Evolutionary conservation across 805 yeast genomes (phyloP).

Genomic region (Candida succiphila): DNA sequence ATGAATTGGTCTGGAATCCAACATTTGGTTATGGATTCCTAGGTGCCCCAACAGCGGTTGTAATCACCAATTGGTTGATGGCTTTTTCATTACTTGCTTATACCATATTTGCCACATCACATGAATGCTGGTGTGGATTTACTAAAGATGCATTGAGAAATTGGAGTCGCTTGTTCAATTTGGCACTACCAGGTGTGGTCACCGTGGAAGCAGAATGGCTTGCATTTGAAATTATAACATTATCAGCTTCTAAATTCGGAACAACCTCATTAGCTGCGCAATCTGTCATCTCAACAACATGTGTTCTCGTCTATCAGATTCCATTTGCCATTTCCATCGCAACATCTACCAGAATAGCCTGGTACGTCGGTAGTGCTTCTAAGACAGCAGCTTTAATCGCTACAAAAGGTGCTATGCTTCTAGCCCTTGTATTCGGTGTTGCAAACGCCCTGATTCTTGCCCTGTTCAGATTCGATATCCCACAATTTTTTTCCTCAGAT

Average conservation of each 20-base stretch:
- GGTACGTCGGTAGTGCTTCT: constrained; percentile 54
- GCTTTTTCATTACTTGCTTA: constrained; percentile 42
- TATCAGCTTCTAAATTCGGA: constrained; percentile 60
- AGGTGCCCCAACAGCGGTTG: constrained; percentile 74
- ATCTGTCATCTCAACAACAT: constrained; percentile 59
- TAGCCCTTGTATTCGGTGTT: constrained; percentile 14
- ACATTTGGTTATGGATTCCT: constrained; percentile 48
- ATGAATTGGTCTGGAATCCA: constrained; percentile 57
- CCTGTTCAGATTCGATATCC: constrained; percentile 16
- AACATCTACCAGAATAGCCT: constrained; percentile 67
- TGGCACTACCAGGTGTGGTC: constrained; percentile 65
- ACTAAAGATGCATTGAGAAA: constrained; percentile 32
- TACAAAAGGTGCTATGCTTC: constrained; percentile 17
- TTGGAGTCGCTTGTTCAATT: constrained; percentile 54
- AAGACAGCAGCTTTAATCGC: constrained; percentile 20
- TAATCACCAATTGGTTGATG: constrained; percentile 64
- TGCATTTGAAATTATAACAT: constrained; percentile 67
- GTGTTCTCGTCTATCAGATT: constrained; percentile 58
- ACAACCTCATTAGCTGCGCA: constrained; percentile 59
- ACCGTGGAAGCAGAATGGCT: constrained; percentile 76
- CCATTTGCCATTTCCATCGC: constrained; percentile 74
- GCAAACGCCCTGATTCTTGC: constrained; percentile 16
- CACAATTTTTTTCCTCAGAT: constrained; percentile 22
- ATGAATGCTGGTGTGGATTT: constrained; percentile 30
- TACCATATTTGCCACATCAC: constrained; percentile 33